A percentile compares a stretch with the other conserved stretches of the same genome.
These are phyloP conservation scores for Nyssa sinensis DNA, from an alignment of 148 eudicot species.

Conservation along the genomic window DNA sequence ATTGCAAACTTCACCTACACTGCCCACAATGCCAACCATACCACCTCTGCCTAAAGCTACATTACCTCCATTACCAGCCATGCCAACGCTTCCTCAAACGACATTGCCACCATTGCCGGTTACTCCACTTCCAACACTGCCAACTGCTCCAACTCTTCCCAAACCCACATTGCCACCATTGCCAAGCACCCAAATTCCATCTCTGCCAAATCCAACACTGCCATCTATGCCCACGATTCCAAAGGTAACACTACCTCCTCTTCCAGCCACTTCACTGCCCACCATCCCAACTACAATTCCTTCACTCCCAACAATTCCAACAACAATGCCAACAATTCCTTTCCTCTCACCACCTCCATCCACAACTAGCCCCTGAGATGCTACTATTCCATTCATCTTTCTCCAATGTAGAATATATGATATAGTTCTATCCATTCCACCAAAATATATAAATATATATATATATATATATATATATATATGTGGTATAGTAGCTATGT, in stretches of 20 bases:
- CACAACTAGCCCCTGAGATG: neutral
- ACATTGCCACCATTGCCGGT: conserved; percentile 15
- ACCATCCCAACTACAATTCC: conserved; percentile 6
- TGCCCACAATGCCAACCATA: neutral
- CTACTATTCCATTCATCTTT: neutral
- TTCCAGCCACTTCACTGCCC: conserved; percentile 17
- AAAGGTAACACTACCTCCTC: conserved; percentile 12
- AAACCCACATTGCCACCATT: conserved; percentile 4
- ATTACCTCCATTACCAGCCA: conserved; percentile 6
- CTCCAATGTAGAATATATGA: no score
- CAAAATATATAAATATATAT: no score
- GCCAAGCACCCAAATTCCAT: neutral
- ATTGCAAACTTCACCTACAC: conserved; percentile 8
- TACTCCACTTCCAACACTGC: neutral
- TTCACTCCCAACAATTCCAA: conserved; percentile 1
- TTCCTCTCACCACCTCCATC: conserved; percentile 28
- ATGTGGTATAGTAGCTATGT: no score
- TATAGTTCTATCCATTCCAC: no score
- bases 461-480: no score
- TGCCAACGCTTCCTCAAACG: conserved; percentile 2
- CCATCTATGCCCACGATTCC: conserved; percentile 4
- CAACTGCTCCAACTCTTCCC: neutral
- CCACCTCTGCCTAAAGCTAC: conserved; percentile 5
- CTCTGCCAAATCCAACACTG: conserved; percentile 6
- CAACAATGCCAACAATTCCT: conserved; percentile 6